These are phyloP conservation scores for Fusarium incarnatum DNA, from an alignment of 2,329 filamentous ascomycete genomes.

Conservation along the genomic window DNA sequence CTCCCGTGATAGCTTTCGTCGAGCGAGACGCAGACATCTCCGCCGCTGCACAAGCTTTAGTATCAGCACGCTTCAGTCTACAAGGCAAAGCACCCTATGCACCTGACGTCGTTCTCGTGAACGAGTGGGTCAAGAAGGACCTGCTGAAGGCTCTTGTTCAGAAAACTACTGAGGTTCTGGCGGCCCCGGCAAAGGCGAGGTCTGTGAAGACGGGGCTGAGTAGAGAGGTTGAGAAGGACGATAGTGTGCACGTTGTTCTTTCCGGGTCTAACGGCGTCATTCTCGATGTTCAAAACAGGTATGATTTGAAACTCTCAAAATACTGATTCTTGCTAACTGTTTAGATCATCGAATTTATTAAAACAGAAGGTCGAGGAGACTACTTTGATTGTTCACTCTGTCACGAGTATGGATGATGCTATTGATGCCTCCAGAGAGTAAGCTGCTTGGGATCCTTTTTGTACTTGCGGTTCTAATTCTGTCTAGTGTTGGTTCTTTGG, in stretches of 20 bases:
- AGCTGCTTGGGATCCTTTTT: not conserved
- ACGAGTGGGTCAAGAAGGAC: slow-evolving; percentile 43
- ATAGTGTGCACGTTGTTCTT: slow-evolving; percentile 13
- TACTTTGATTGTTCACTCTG: slow-evolving; percentile 23
- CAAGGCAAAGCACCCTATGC: slow-evolving; percentile 38
- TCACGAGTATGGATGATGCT: slow-evolving; percentile 34
- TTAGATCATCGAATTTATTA: slow-evolving; percentile 9
- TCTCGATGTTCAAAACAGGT: slow-evolving; percentile 25
- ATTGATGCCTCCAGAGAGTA: slow-evolving; percentile 21
- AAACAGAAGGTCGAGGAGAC: slow-evolving; percentile 19
- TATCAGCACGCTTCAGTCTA: slow-evolving; percentile 28
- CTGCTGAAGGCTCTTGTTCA: slow-evolving; percentile 27
- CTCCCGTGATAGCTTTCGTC: slow-evolving; percentile 29
- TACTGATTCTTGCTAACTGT: accelerated
- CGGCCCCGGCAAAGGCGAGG: not conserved
- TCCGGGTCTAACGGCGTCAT: slow-evolving; percentile 24
- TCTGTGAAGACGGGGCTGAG: not conserved
- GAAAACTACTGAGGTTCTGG: slow-evolving; percentile 18
- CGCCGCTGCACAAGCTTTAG: slow-evolving; percentile 32
- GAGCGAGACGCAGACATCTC: slow-evolving; percentile 37
- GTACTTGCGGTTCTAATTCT: not conserved
- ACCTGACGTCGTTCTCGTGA: slow-evolving; percentile 36
- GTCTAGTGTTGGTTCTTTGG: slow-evolving; percentile 9
- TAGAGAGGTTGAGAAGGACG: slow-evolving; percentile 19
- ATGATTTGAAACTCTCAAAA: accelerated